phyloP scores from a whole-genome alignment of 1,284 basidiomycete genomes.

The Ceratobasidium sp. region DNA sequence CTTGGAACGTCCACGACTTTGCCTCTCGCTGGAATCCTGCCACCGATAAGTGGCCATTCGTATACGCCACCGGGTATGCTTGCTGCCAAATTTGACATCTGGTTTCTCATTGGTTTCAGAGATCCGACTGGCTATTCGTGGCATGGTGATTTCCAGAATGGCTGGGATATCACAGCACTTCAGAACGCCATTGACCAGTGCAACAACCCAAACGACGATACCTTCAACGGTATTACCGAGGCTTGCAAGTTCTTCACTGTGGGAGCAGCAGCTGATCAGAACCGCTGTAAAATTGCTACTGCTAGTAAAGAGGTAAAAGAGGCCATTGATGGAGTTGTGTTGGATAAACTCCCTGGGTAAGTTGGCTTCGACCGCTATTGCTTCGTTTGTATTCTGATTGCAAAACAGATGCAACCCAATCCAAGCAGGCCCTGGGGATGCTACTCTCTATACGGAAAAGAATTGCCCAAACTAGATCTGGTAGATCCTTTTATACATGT shows the following conservation, averaged over 20 bases:
- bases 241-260: slow-evolving; percentile 52
- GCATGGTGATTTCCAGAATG: slow-evolving; percentile 61
- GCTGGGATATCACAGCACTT: slow-evolving; percentile 47
- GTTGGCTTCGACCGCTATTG: neutral
- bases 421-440: slow-evolving; percentile 38
- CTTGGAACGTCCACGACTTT: slow-evolving; percentile 54
- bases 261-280: slow-evolving; percentile 38
- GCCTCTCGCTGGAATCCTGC: slow-evolving; percentile 52
- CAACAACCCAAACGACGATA: slow-evolving; percentile 53
- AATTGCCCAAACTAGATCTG: slow-evolving; percentile 13
- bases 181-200: slow-evolving; percentile 61
- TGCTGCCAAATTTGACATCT: neutral
- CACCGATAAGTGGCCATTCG: slow-evolving; percentile 54
- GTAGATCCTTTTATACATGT: too few species aligned
- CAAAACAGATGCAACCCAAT: slow-evolving; percentile 45
- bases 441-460: slow-evolving; percentile 38
- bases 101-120: slow-evolving; percentile 44
- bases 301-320: slow-evolving; percentile 51
- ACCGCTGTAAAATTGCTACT: slow-evolving; percentile 51
- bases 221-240: slow-evolving; percentile 52
- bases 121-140: slow-evolving; percentile 59
- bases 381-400: neutral
- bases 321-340: slow-evolving; percentile 41
- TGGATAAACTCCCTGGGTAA: slow-evolving; percentile 46
- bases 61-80: slow-evolving; percentile 53